Evolutionary conservation across 352 stramenopile genomes (phyloP).

Genomic region (Globisporangium nunn): DNA sequence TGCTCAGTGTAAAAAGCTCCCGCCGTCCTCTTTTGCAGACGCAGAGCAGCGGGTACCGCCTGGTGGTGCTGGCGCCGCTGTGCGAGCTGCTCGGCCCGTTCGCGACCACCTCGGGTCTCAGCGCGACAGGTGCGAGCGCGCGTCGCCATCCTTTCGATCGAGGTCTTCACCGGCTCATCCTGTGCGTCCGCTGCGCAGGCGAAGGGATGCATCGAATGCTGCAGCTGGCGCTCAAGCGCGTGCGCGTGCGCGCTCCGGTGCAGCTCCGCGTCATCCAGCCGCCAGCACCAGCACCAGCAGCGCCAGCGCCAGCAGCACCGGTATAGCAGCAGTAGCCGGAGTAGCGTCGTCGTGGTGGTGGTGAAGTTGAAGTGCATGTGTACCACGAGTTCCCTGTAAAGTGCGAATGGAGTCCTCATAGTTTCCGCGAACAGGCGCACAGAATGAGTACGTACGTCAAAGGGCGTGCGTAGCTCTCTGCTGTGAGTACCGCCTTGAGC

Average conservation of each 20-base stretch:
- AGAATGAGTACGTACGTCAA: too few relatives aligned
- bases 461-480: too few relatives aligned
- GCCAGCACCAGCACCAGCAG: neutral
- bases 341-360: neutral
- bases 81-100: slow-evolving; percentile 14
- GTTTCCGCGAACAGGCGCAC: too few relatives aligned
- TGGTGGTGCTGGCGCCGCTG: slow-evolving; percentile 11
- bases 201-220: slow-evolving; percentile 40
- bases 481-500: too few relatives aligned
- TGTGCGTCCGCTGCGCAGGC: slow-evolving; percentile 21
- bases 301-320: neutral
- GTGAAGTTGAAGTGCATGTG: too few relatives aligned
- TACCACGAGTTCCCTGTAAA: too few relatives aligned
- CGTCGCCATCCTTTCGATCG: too few relatives aligned
- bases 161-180: too few relatives aligned
- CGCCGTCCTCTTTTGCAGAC: slow-evolving; percentile 8
- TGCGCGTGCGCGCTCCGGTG: slow-evolving; percentile 17
- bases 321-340: neutral
- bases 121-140: slow-evolving; percentile 6
- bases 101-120: slow-evolving; percentile 6
- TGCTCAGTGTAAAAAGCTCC: too few relatives aligned
- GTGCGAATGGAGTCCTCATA: too few relatives aligned
- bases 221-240: slow-evolving; percentile 40
- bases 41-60: slow-evolving; percentile 1
- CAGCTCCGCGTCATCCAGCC: slow-evolving; percentile 9